Percentiles rank a stretch among this genome's conserved stretches.
Conservation (phyloP, 1,284 basidiomycete genomes). For the Pseudozyma hubeiensis region DNA sequence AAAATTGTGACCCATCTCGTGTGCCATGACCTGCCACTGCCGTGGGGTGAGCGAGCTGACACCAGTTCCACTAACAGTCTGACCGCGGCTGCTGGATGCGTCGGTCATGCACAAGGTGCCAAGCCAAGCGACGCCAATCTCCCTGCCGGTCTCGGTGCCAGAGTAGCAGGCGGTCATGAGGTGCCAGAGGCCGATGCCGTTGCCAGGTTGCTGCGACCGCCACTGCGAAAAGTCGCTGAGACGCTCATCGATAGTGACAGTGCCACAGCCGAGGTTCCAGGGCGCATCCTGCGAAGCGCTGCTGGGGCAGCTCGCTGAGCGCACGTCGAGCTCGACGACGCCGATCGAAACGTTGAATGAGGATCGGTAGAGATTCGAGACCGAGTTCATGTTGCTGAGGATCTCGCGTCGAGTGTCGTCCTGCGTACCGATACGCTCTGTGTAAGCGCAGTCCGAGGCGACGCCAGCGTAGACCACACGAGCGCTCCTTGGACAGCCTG, state of each 20-base stretch:
- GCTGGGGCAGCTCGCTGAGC: conserved; percentile 67
- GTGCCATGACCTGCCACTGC: conserved; percentile 82
- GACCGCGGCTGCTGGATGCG: conserved; percentile 72
- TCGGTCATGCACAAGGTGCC: conserved; percentile 65
- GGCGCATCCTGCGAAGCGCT: conserved; percentile 70
- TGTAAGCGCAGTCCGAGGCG: conserved; percentile 86
- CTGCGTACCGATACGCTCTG: conserved; percentile 40
- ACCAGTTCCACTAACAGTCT: conserved; percentile 81
- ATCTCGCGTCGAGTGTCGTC: conserved; percentile 76
- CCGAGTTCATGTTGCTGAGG: conserved; percentile 79
- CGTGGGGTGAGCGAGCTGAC: conserved; percentile 78
- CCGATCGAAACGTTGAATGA: conserved; percentile 89
- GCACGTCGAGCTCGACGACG: conserved; percentile 82
- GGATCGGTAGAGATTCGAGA: conserved; percentile 78
- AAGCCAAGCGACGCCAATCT: conserved; percentile 88
- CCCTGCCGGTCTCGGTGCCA: conserved; percentile 82
- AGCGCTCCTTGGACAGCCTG: conserved; percentile 80
- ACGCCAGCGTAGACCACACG: conserved; percentile 86
- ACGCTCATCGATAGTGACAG: conserved; percentile 74
- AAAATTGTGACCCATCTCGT: conserved; percentile 89
- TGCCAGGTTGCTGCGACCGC: conserved; percentile 79
- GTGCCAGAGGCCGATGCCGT: conserved; percentile 86
- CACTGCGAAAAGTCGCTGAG: conserved; percentile 85
- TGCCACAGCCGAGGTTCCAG: conserved; percentile 65
- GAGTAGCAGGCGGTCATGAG: conserved; percentile 87